Evolutionary conservation across 768 basidiomycete species (phyloP).

Genomic region (Pleurotus tuoliensis): DNA sequence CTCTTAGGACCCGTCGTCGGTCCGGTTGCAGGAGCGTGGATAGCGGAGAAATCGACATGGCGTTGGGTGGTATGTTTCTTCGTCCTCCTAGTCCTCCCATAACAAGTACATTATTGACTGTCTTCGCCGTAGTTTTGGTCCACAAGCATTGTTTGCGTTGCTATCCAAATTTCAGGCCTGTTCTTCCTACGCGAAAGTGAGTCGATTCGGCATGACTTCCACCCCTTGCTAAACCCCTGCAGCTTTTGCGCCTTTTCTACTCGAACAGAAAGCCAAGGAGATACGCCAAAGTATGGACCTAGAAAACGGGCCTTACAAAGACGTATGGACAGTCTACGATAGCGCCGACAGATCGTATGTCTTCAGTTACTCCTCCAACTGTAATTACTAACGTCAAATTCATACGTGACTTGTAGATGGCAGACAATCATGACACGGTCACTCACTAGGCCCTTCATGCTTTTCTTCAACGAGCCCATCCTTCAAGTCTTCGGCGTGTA

Average conservation of each 20-base stretch:
- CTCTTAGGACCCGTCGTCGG: conserved; percentile 63
- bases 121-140: conserved; percentile 52
- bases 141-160: conserved; percentile 52
- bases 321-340: conserved; percentile 48
- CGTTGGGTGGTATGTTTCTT: conserved; percentile 56
- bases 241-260: conserved; percentile 41
- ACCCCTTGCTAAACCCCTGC: conserved; percentile 18
- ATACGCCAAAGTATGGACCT: conserved; percentile 42
- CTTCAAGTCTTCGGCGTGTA: conserved; percentile 64
- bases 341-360: conserved; percentile 39
- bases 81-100: not conserved
- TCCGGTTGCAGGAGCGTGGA: conserved; percentile 61
- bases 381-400: not conserved
- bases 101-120: not conserved
- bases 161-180: conserved; percentile 51
- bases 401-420: conserved; percentile 35
- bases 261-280: conserved; percentile 47
- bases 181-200: conserved; percentile 62
- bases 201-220: conserved; percentile 11
- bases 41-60: conserved; percentile 62
- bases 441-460: conserved; percentile 61
- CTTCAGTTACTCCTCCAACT: not conserved
- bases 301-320: conserved; percentile 36
- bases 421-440: conserved; percentile 45
- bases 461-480: conserved; percentile 62